Base-by-base conservation (phyloP, 768 basidiomycete genomes). In the Cystofilobasidium bisporidii region DNA sequence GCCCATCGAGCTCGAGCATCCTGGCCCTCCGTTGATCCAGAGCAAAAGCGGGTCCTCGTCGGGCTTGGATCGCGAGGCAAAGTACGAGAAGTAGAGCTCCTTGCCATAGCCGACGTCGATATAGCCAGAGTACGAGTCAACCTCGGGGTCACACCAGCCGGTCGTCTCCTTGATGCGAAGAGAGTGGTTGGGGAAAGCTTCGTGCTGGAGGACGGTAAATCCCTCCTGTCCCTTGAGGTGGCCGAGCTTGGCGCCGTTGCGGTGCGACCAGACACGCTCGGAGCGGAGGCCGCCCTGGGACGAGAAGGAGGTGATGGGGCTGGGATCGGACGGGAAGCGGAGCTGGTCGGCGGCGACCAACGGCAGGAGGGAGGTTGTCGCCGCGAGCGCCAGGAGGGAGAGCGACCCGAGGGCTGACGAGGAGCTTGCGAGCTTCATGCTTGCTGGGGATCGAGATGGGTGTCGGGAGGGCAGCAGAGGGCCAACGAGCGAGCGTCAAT, bases 11-110 rank as follows among this genome's bases (percentile, higher is more conserved):
- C 36, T 36, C 6, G 57, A 47, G 22, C 41, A 61, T 53, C 59
- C 56, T 8, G 65, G 43, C 28, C 41, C 55, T 53, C 33, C 75
- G 66, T 77, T 76, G 71, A 78, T 77, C 77, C 76, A 78, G 72
- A 76, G 75, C 58, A 76, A 50, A 3, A 77, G 74, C 0, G 76
- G 76, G 64, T 77, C 77, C 22, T 73, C 71, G 14, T 69, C 71
- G 1, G 77, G 76, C 36, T 74, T 72, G 6, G 79, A 79, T 69
- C 87, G 78, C 70, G 83, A 85, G 76, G 87, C 85, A 75, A 87
- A 88, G 77, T 87, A 87, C 76, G 86, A 60, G 58, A 69, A 69
- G 47, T 64, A 69, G 24, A 69, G 57, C 28, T 69, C 60, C 63
- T 64, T 64, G 47, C 60, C 58, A 30, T 50, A 30, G 26, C 68